Percentiles rank a stretch among this genome's conserved stretches.
Conservation (phyloP, 2,329 filamentous ascomycete species). For the Pseudonectria foliicola region DNA sequence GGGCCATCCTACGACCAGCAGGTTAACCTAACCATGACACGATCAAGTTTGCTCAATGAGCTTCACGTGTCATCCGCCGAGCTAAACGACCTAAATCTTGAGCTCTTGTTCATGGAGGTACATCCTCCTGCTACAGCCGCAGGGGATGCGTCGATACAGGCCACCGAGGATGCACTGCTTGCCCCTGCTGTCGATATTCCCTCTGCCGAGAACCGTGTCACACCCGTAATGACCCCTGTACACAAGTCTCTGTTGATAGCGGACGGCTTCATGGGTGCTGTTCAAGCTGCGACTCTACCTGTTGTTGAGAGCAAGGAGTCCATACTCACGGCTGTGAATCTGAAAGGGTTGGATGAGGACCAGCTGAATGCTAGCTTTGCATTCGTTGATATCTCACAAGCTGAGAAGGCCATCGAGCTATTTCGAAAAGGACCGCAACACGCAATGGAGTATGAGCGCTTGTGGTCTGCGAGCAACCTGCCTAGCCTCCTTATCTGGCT, state of each 20-base stretch:
- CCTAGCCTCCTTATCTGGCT: conserved; percentile 62
- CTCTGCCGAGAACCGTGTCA: conserved; percentile 56
- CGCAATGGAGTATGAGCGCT: conserved; percentile 62
- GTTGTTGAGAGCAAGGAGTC: conserved; percentile 30
- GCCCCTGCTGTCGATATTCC: conserved; percentile 68
- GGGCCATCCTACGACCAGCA: conserved; percentile 23
- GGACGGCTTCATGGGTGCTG: conserved; percentile 62
- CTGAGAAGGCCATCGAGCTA: conserved; percentile 53
- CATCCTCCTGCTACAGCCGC: conserved; percentile 29
- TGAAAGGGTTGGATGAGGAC: conserved; percentile 38
- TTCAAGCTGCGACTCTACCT: conserved; percentile 41
- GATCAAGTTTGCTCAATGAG: conserved; percentile 42
- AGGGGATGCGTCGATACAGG: conserved; percentile 32
- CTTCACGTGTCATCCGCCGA: conserved; percentile 56
- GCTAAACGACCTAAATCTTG: conserved; percentile 54
- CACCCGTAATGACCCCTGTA: conserved; percentile 70
- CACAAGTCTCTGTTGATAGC: conserved; percentile 73
- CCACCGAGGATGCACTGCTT: conserved; percentile 59
- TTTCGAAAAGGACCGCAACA: conserved; percentile 66
- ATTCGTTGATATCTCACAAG: conserved; percentile 57
- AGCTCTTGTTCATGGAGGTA: conserved; percentile 52
- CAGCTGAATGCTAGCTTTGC: conserved; percentile 38
- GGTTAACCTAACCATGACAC: conserved; percentile 22
- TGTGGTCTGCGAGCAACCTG: conserved; percentile 68
- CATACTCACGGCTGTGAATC: conserved; percentile 51